Conservation (phyloP, 139 green algal species). For the Diplosphaera chodatii region DNA sequence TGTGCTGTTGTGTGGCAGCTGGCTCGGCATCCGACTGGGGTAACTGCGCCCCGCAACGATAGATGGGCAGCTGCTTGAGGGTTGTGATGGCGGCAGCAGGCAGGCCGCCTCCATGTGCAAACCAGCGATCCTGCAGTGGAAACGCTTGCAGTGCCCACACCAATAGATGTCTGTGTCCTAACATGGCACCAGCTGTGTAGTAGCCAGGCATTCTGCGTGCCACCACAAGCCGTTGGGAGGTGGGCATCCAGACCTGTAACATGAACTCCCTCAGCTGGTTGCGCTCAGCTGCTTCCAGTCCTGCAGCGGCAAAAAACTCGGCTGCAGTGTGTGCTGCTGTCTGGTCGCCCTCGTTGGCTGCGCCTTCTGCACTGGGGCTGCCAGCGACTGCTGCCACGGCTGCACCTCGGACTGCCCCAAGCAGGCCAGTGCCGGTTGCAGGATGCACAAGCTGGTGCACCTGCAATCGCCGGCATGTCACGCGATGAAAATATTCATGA, state of each 20-base stretch:
- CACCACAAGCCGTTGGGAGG: no score
- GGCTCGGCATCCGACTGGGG: no score
- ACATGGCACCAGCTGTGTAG: neutral
- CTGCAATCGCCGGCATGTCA: no score
- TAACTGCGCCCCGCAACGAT: constrained; percentile 19
- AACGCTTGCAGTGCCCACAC: no score
- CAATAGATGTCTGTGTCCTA: no score
- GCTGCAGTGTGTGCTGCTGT: neutral
- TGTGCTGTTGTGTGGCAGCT: no score
- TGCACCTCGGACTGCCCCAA: constrained; percentile 39
- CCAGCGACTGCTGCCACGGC: neutral
- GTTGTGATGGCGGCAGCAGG: constrained; percentile 22
- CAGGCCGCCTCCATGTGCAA: neutral
- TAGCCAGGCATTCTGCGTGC: neutral
- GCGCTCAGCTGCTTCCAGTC: constrained; percentile 30
- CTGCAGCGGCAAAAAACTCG: neutral
- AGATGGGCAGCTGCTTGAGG: constrained; percentile 51
- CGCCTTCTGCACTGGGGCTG: neutral
- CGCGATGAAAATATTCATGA: no score
- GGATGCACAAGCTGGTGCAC: constrained; percentile 35
- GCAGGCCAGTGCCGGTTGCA: constrained; percentile 38
- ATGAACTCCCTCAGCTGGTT: constrained; percentile 57
- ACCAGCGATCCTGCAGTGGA: constrained; percentile 1
- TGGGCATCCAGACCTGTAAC: constrained; percentile 54
- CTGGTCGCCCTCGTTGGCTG: constrained; percentile 8